Percentiles rank a stretch among this genome's conserved stretches.
These are phyloP conservation scores for Ceratobasidium theobromae DNA, from an alignment of 1,284 basidiomycete genomes.

Conservation along the genomic window DNA sequence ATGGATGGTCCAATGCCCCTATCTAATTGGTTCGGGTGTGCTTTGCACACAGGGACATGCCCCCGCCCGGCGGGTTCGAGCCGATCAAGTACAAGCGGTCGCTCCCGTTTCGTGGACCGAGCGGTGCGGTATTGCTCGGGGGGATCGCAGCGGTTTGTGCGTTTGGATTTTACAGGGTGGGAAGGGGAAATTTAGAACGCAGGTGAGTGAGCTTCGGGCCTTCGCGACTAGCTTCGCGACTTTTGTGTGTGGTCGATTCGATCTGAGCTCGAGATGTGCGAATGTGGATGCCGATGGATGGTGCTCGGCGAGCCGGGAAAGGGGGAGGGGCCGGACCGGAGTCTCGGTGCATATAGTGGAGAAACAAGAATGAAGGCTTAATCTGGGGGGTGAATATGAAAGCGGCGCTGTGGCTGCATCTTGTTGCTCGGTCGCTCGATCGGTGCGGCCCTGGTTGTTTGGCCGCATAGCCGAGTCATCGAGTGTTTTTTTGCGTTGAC, in stretches of 20 bases:
- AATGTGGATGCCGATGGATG: too few relatives aligned
- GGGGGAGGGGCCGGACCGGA: too few relatives aligned
- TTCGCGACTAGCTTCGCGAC: too few relatives aligned
- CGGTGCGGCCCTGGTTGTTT: slow-evolving; percentile 20
- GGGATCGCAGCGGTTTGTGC: slow-evolving; percentile 82
- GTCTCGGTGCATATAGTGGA: too few relatives aligned
- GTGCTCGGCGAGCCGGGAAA: too few relatives aligned
- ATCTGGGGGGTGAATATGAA: too few relatives aligned
- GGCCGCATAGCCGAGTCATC: slow-evolving; percentile 29
- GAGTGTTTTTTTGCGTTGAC: not conserved
- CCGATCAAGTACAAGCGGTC: slow-evolving; percentile 95
- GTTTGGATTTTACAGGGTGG: slow-evolving; percentile 92
- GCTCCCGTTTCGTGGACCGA: slow-evolving; percentile 89
- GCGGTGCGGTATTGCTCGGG: slow-evolving; percentile 83
- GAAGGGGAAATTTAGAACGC: slow-evolving; percentile 88
- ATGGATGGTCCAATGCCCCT: not conserved
- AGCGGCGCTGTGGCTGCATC: not conserved
- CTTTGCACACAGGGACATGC: slow-evolving; percentile 77
- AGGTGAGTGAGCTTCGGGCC: slow-evolving; percentile 69
- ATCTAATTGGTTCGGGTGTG: not conserved
- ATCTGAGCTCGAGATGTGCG: too few relatives aligned
- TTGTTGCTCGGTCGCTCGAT: slow-evolving; percentile 20
- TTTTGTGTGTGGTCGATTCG: too few relatives aligned
- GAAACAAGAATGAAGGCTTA: not conserved
- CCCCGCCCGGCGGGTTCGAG: slow-evolving; percentile 91